A percentile compares a stretch with the other conserved stretches of the same genome.
Conservation (phyloP, 2,329 filamentous ascomycete species). For the Pseudofabraea citricarpa region DNA sequence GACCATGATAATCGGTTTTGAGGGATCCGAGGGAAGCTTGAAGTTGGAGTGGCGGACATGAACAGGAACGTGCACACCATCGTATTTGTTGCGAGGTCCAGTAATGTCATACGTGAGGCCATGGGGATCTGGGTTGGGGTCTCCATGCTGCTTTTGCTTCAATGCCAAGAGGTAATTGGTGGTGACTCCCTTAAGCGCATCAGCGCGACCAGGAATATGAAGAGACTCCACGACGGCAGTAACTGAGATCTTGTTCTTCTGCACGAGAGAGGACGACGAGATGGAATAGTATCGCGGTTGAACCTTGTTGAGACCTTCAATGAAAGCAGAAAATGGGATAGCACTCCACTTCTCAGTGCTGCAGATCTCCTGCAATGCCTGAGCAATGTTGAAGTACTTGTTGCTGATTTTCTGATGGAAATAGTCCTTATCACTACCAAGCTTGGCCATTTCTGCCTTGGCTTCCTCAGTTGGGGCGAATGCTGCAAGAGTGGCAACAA, state of each 20-base stretch:
- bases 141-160: slow-evolving; percentile 94
- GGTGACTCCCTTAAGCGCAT: slow-evolving; percentile 85
- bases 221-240: slow-evolving; percentile 91
- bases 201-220: slow-evolving; percentile 67
- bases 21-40: slow-evolving; percentile 93
- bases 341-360: slow-evolving; percentile 73
- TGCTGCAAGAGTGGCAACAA: slow-evolving; percentile 78
- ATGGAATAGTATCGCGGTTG: slow-evolving; percentile 99
- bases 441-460: slow-evolving; percentile 83
- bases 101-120: slow-evolving; percentile 81
- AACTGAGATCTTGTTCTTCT: slow-evolving; percentile 91
- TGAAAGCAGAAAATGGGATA: slow-evolving; percentile 89
- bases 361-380: slow-evolving; percentile 70
- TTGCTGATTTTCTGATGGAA: slow-evolving; percentile 82
- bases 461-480: slow-evolving; percentile 82
- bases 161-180: slow-evolving; percentile 95
- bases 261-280: slow-evolving; percentile 90
- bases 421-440: slow-evolving; percentile 91
- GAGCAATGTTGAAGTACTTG: slow-evolving; percentile 84
- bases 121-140: slow-evolving; percentile 74
- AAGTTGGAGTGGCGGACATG: slow-evolving; percentile 98
- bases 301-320: slow-evolving; percentile 90
- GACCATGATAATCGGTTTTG: slow-evolving; percentile 92
- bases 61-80: slow-evolving; percentile 89
- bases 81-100: slow-evolving; percentile 94